Evolutionary conservation across 306 rosid species (phyloP), one percentile per base, ranked within the genome.

Genomic region (Urtica urens): DNA sequence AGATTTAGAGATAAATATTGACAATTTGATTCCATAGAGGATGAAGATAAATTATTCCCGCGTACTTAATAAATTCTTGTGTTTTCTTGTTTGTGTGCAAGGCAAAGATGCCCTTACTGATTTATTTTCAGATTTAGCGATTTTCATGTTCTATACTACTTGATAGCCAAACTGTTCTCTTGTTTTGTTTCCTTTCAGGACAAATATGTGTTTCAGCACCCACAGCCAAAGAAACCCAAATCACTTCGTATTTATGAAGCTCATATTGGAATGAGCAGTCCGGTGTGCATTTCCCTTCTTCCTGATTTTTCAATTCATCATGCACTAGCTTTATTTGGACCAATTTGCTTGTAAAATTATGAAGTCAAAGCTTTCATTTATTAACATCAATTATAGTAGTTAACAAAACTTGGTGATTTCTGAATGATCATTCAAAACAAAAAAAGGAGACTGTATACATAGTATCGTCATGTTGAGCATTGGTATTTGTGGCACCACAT

Each of bases 241-340:
- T 82, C 99, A 66, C 95, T 92, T 43, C 74, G 99, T 65, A 82
- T 92, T 69, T 92, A 92, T 35, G 99, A 92, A 71, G 46, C 94
- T 38, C 99, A 92, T 48, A 73, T 92, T 23, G 99, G 99, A 67
- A 92, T 92, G 99, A 92, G 99, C 55, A 92, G 99, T 68, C 76
- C 83, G 72, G 99, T 92, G 63, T n/a, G 80, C 51, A 67, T 55
- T 51, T 27, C 23, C 48, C 57, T 49, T 53, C 51, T 66, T 20
- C 47, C 63, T 63, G 39, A 18, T 72, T 57, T 64, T 50, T 54
- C 45, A 18, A 28, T 57, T 63, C 12, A 9, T 62, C 31, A 23
- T 53, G 51, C 35, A 30, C 23, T 34, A 7, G 23, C n/a, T n/a
- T n/a, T n/a, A n/a, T n/a, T n/a, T n/a, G n/a, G n/a, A n/a, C n/a